Base-by-base conservation (phyloP, 2,329 filamentous ascomycete genomes). In the Colletotrichum aenigma region DNA sequence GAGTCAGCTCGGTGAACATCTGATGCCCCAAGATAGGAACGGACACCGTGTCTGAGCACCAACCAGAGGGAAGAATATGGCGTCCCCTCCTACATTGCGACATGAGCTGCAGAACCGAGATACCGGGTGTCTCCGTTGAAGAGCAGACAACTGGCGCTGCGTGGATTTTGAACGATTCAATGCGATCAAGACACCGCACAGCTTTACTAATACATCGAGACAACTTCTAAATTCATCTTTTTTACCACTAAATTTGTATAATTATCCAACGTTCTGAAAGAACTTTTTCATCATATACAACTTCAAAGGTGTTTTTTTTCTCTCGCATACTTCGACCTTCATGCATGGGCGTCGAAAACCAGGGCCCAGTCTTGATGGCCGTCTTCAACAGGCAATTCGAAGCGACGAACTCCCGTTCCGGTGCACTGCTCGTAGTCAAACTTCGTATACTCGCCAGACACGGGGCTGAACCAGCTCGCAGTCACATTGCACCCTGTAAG, bases 371-470 rank as follows among this genome's bases (percentile, higher is more conserved):
- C 62, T 34, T 38, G 32, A 16, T 66, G 62, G 21, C n/a, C 62
- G n/a, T 66, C 28, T 36, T 48, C 62, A 21, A 66, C 32, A 38
- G 62, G 62, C 62, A 66, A 36, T 34, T 66, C 32, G 4, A 66
- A 66, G 34, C n/a, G 28, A 21, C 30, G 28, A 24, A 66, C 12
- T 21, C 38, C 30, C 12, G 18, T 26, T 15, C 62, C 18, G 32
- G n/a, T n/a, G 62, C 62, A 66, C 12, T 66, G 62, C 28, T 66
- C 24, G 62, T 66, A 66, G 62, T 48, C 62, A 21, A 66, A 66
- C 32, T 21, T 18, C 12, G 62, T 66, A 18, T 48, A 66, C 62
- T 66, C 32, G 6, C 62, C 62, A n/a, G 28, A 21, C 4, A 66
- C 6, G 13, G 62, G 62, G 62, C 32, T 66, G 34, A 66, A 28